Percentiles rank a stretch among this genome's conserved stretches.
These are phyloP conservation scores for Miscanthus lutarioriparius DNA, from an alignment of 176 grass and related monocot genomes.

Conservation along the genomic window DNA sequence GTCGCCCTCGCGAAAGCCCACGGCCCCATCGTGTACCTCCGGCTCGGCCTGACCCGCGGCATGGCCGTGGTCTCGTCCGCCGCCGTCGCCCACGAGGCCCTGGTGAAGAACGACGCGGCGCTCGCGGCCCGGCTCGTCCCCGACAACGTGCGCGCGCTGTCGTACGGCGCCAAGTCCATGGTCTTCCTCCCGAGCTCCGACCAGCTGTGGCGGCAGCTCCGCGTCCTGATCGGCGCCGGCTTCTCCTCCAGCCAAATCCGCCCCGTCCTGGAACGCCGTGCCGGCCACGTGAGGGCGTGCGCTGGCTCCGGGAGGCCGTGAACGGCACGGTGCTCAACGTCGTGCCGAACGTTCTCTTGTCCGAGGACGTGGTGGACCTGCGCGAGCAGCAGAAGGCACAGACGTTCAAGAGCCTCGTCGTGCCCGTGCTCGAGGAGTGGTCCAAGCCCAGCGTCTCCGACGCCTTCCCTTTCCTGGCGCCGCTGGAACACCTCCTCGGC, in stretches of 20 bases:
- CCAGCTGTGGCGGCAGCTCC: constrained; percentile 19
- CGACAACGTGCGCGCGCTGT: constrained; percentile 12
- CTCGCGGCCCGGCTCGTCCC: constrained; percentile 27
- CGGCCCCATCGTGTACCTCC: constrained; percentile 28
- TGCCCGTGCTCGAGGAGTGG: constrained; percentile 23
- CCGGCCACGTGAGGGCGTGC: background rate
- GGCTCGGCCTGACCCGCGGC: constrained; percentile 20
- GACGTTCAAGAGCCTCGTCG: constrained; percentile 20
- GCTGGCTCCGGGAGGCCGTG: constrained; percentile 5
- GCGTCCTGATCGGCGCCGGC: constrained; percentile 3
- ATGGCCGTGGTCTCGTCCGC: constrained; percentile 28
- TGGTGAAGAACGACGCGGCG: constrained; percentile 14
- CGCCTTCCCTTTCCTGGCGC: constrained; percentile 31
- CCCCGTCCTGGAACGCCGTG: constrained; percentile 20
- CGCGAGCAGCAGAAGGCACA: background rate
- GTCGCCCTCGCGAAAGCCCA: background rate
- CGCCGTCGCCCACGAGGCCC: constrained; percentile 14
- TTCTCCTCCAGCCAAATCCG: background rate
- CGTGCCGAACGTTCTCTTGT: constrained; percentile 41
- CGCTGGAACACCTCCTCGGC: constrained; percentile 33
- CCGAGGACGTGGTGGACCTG: constrained; percentile 34
- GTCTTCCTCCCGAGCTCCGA: constrained; percentile 36
- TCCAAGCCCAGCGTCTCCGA: constrained; percentile 24
- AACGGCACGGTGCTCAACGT: constrained; percentile 42
- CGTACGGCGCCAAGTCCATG: constrained; percentile 23